Conservation (phyloP, 164 flowering plant genomes). For the Platanus orientalis region DNA sequence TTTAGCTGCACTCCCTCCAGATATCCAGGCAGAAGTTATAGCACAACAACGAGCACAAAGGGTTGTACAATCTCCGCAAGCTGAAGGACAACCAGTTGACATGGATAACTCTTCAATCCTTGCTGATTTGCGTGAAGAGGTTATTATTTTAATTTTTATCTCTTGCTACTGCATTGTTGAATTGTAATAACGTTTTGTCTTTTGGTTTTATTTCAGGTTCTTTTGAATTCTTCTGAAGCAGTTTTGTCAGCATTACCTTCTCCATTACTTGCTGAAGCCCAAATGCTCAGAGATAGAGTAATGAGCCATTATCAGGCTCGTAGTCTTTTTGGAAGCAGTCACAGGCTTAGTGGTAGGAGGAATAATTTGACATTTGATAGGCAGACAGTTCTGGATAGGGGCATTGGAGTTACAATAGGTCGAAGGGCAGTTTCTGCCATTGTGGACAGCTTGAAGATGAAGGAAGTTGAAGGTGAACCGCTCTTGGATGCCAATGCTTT, state of each 20-base stretch:
- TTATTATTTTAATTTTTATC: constrained; percentile 15
- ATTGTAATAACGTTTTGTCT: constrained; percentile 6
- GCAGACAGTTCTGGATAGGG: constrained; percentile 79
- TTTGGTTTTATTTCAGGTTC: constrained; percentile 50
- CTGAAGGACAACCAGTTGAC: constrained; percentile 92
- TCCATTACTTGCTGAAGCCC: constrained; percentile 92
- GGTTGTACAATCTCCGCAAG: constrained; percentile 54
- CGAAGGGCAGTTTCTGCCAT: constrained; percentile 57
- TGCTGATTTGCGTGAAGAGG: constrained; percentile 98
- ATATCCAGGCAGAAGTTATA: constrained; percentile 93
- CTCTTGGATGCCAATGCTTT: constrained; percentile 73
- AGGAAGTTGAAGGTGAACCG: constrained; percentile 82
- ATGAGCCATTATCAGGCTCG: constrained; percentile 94
- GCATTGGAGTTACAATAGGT: constrained; percentile 75
- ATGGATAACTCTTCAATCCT: constrained; percentile 99
- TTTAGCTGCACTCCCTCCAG: constrained; percentile 95
- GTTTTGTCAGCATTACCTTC: constrained; percentile 83
- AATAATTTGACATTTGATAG: constrained; percentile 68
- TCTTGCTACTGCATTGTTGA: neutral
- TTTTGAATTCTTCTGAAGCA: constrained; percentile 92
- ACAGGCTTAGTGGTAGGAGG: constrained; percentile 58
- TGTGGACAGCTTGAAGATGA: constrained; percentile 57
- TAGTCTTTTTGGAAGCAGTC: constrained; percentile 72
- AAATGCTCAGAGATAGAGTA: constrained; percentile 91
- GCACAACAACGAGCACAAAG: constrained; percentile 95